Conservation (phyloP, 768 basidiomycete genomes). For the Lactarius vividus region DNA sequence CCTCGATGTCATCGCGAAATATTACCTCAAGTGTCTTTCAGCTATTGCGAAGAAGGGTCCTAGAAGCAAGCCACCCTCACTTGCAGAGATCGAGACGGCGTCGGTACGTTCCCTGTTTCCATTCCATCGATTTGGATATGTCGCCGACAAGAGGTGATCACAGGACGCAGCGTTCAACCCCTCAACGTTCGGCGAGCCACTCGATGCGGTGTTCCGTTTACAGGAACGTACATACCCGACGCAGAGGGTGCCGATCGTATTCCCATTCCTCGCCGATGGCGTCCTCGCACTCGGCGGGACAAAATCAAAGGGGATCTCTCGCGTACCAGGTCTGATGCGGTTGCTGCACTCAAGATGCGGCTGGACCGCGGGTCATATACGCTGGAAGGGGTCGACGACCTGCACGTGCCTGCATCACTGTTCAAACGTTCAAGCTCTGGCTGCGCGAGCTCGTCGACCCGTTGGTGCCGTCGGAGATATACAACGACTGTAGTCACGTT, state of each 20-base stretch:
- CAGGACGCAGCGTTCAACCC: slow-evolving; percentile 94
- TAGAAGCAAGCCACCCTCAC: slow-evolving; percentile 75
- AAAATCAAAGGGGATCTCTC: slow-evolving; percentile 87
- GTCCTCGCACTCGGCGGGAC: slow-evolving; percentile 87
- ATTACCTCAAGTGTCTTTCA: slow-evolving; percentile 75
- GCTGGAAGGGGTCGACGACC: slow-evolving; percentile 85
- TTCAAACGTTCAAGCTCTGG: slow-evolving; percentile 93
- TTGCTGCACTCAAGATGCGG: slow-evolving; percentile 83
- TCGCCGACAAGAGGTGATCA: slow-evolving; percentile 20
- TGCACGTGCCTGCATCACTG: slow-evolving; percentile 84
- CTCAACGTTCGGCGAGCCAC: slow-evolving; percentile 88
- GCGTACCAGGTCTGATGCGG: slow-evolving; percentile 87
- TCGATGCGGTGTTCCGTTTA: slow-evolving; percentile 77
- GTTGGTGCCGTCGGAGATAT: slow-evolving; percentile 86
- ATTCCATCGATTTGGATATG: not conserved
- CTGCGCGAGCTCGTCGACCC: slow-evolving; percentile 89
- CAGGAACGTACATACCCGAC: slow-evolving; percentile 85
- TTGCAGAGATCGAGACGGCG: slow-evolving; percentile 88
- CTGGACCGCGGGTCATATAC: slow-evolving; percentile 92
- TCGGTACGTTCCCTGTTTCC: slow-evolving; percentile 49
- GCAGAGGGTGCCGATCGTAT: slow-evolving; percentile 85
- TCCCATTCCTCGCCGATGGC: slow-evolving; percentile 90
- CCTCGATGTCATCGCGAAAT: slow-evolving; percentile 89
- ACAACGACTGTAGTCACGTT: slow-evolving; percentile 83
- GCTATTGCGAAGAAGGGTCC: no score